Conservation (phyloP, 2,329 filamentous ascomycete genomes). For the Aaosphaeria arxii region DNA sequence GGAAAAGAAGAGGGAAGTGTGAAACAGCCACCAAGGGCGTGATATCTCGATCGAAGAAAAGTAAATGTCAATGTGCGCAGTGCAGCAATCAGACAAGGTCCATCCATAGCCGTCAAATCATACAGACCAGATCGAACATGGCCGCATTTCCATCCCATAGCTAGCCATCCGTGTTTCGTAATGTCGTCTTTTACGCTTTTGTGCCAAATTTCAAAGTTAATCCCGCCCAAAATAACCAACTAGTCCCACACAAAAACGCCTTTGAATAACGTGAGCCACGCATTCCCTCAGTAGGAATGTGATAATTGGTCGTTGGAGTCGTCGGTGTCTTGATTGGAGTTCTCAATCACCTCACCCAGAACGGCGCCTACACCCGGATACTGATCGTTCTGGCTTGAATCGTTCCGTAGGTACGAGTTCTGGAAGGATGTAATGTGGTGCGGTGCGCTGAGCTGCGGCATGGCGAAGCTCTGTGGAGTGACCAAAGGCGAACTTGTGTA, state of each 20-base stretch:
- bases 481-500: slow-evolving; percentile 40
- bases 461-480: slow-evolving; percentile 32
- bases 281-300: slow-evolving; percentile 16
- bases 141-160: slow-evolving; percentile 5
- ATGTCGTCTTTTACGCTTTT: slow-evolving; percentile 13
- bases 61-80: slow-evolving; percentile 8
- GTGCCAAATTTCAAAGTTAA: slow-evolving; percentile 1
- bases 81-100: slow-evolving; percentile 1
- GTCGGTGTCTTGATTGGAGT: slow-evolving; percentile 30
- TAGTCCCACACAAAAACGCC: too few relatives aligned
- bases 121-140: slow-evolving; percentile 4
- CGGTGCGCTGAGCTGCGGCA: slow-evolving; percentile 39
- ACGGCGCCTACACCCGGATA: slow-evolving; percentile 34
- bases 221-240: neutral
- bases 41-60: slow-evolving; percentile 6
- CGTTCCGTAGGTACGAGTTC: slow-evolving; percentile 36
- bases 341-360: slow-evolving; percentile 35
- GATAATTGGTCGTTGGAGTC: slow-evolving; percentile 23
- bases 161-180: slow-evolving; percentile 9
- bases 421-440: slow-evolving; percentile 38
- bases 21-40: slow-evolving; percentile 21
- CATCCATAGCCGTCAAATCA: neutral
- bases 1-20: slow-evolving; percentile 5
- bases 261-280: neutral
- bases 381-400: slow-evolving; percentile 31